Evolutionary conservation across 2,329 filamentous ascomycete species (phyloP), one percentile per base, ranked within the genome.

Genomic region (Botrytis paeoniae): DNA sequence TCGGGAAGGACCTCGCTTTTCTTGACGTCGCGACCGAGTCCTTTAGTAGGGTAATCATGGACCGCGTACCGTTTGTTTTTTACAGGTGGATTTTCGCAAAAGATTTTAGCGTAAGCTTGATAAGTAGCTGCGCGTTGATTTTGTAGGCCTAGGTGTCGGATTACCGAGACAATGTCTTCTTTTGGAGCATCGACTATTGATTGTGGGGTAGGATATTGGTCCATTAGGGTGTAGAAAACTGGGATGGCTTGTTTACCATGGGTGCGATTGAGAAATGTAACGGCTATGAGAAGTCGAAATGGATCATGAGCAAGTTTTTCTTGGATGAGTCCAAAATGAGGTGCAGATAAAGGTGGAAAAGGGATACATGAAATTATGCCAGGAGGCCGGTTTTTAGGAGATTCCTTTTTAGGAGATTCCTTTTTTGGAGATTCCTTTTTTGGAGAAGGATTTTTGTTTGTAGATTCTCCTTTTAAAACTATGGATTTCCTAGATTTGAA

Each of bases 241-340:
- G 95, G 95, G 41, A 96, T 90, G 6, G 94, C 93, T 16, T 89
- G 86, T 64, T 85, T 87, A 18, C 93, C 95, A 4, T 89, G 86
- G 0, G 94, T 97, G 74, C 92, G 90, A 81, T 95, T 95, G 43
- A 97, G 89, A 78, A 97, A 95, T 0, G 93, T 94, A 8, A 94
- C 91, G 20, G 92, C 94, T 43, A 97, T 85, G 2, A 97, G 87
- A 2, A 98, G 87, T 76, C 90, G 91, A 81, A 97, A 97, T 0
- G 94, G 92, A 73, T 94, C 87, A 68, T 88, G 82, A 2, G 90
- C 89, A 25, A 97, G 87, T 75, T 91, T 87, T 80, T 97, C 95
- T 80, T 98, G 95, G 54, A 97, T 89, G 2, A 98, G 86, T 0
- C 94, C 94, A 79, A 97, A 97, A 9, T 79, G 81, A 0, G 85